These are phyloP conservation scores for Cladophialophora yegresii DNA, from an alignment of 2,329 filamentous ascomycete species.

Conservation along the genomic window DNA sequence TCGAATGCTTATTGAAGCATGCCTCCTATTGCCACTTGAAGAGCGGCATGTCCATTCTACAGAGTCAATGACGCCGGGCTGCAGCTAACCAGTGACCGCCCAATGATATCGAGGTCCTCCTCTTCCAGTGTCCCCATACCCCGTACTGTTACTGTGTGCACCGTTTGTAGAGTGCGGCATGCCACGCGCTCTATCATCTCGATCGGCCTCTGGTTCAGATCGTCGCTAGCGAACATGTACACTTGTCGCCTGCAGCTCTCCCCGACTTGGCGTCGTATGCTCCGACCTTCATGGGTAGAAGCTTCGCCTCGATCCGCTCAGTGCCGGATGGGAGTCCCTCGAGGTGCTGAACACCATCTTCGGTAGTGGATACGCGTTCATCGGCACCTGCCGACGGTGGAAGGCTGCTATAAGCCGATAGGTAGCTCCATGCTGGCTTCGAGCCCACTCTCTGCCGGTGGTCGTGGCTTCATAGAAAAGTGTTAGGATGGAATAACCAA, in stretches of 20 bases:
- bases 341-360: neutral
- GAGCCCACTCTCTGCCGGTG: neutral
- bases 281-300: neutral
- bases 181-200: neutral
- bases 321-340: neutral
- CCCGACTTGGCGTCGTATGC: neutral
- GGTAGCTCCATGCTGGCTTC: neutral
- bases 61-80: neutral
- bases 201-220: neutral
- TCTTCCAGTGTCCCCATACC: neutral
- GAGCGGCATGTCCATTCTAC: no score
- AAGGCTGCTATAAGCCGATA: neutral
- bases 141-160: neutral
- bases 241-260: neutral
- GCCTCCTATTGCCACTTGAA: neutral
- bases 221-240: neutral
- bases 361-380: no score
- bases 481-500: neutral
- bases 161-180: neutral
- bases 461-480: neutral
- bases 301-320: neutral
- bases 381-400: no score
- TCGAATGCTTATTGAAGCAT: slow-evolving; percentile 17
- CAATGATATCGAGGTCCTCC: neutral
- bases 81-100: neutral